These are phyloP conservation scores for Aeschynomene evenia DNA, from an alignment of 306 rosid genomes.

Conservation along the genomic window DNA sequence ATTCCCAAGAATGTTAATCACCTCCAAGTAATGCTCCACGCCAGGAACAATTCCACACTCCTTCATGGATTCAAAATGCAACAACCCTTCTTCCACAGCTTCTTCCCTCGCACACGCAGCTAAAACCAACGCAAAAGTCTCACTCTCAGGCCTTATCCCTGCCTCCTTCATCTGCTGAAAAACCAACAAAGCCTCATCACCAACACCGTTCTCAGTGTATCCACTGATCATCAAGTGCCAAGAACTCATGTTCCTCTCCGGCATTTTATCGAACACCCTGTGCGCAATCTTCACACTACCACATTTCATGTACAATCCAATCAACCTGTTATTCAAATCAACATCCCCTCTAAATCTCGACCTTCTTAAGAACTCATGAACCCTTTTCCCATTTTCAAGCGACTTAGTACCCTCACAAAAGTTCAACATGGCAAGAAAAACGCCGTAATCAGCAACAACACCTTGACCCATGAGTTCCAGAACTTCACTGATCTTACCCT, in stretches of 20 bases:
- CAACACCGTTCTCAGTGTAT: conserved; percentile 52
- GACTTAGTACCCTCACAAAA: conserved; percentile 47
- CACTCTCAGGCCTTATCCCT: conserved; percentile 48
- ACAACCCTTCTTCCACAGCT: conserved; percentile 63
- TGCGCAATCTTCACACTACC: conserved; percentile 74
- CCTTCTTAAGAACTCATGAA: conserved; percentile 51
- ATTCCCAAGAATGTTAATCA: conserved; percentile 56
- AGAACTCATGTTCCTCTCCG: conserved; percentile 40
- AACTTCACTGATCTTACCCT: conserved; percentile 63
- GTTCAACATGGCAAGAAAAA: conserved; percentile 51
- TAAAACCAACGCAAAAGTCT: conserved; percentile 55
- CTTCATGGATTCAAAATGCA: conserved; percentile 50
- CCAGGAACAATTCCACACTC: conserved; percentile 51
- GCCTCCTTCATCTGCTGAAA: conserved; percentile 57
- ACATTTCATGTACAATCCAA: conserved; percentile 47
- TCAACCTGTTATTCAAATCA: conserved; percentile 53
- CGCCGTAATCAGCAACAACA: conserved; percentile 58
- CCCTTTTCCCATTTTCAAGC: conserved; percentile 51
- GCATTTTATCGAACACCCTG: conserved; percentile 72
- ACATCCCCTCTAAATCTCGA: conserved; percentile 48
- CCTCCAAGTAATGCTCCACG: conserved; percentile 55
- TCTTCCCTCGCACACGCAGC: conserved; percentile 62
- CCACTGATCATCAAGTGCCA: conserved; percentile 75
- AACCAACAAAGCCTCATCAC: conserved; percentile 54
- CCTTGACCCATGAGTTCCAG: conserved; percentile 60